These are phyloP conservation scores for Apiospora kogelbergensis DNA, from an alignment of 2,329 filamentous ascomycete genomes.

Conservation along the genomic window DNA sequence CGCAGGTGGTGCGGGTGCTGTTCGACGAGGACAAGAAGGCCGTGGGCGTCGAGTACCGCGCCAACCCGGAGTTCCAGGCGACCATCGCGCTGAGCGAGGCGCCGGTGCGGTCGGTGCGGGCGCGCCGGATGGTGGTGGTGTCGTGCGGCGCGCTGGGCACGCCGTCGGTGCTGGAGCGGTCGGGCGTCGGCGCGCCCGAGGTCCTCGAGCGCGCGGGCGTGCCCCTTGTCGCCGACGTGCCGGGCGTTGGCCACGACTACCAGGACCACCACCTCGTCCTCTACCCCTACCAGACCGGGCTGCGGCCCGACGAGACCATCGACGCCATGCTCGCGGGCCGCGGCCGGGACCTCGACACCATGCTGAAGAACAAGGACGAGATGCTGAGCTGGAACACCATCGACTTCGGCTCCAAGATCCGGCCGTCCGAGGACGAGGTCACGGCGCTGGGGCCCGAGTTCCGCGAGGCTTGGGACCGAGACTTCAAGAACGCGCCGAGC, in stretches of 20 bases:
- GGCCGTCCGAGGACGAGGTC: constrained; percentile 50
- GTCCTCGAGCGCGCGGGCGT: constrained; percentile 45
- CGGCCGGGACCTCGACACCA: constrained; percentile 22
- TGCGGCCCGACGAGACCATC: constrained; percentile 45
- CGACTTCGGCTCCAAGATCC: constrained; percentile 50
- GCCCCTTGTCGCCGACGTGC: constrained; percentile 47
- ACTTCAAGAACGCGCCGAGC: constrained; percentile 42
- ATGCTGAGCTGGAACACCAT: constrained; percentile 54
- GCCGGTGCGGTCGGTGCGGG: constrained; percentile 38
- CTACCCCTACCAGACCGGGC: constrained; percentile 48
- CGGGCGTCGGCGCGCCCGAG: constrained; percentile 55
- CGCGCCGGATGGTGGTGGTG: constrained; percentile 53
- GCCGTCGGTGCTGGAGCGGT: constrained; percentile 59
- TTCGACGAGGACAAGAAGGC: constrained; percentile 53
- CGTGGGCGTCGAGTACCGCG: constrained; percentile 45
- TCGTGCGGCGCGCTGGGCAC: constrained; percentile 52
- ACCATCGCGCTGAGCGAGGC: constrained; percentile 17
- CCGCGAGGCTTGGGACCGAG: constrained; percentile 47
- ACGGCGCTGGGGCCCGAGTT: constrained; percentile 49
- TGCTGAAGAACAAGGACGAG: constrained; percentile 24
- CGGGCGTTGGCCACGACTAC: constrained; percentile 52
- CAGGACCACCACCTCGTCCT: constrained; percentile 51
- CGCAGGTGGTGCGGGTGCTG: constrained; percentile 44
- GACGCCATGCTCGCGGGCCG: constrained; percentile 31
- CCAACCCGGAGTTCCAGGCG: constrained; percentile 42